Evolutionary conservation across 345 rosid species (phyloP), one percentile per base, ranked within the genome.

Genomic region (Odontarrhena argentea): DNA sequence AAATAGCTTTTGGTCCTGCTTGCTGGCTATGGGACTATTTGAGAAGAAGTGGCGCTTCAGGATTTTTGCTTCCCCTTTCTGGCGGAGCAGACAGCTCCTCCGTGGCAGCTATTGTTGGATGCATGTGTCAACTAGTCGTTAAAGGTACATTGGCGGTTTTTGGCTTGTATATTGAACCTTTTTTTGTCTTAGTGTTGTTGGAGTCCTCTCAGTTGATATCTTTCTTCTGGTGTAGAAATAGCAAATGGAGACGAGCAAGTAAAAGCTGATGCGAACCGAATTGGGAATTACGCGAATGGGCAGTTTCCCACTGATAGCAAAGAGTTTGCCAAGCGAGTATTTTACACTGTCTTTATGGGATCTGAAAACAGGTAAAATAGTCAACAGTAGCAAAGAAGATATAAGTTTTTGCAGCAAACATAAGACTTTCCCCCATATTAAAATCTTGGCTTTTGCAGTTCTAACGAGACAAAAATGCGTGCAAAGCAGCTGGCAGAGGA

Each of bases 1-100:
- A 94, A 77, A 91, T 88, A 78, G 93, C 96, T 36, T 87, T 81
- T 75, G 99, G 99, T 24, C 93, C 99, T 24, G 91, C 91, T 68
- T 91, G 93, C 78, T 94, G 99, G 99, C 81, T 94, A 28, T 94
- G 97, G 99, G 99, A 94, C 79, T 88, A 94, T 67, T 73, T 94
- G 78, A 82, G 99, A 82, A 83, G 97, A 87, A 94, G 96, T 70
- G 96, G 92, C 49, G 96, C 99, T 67, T 91, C 96, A 43, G 99
- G 99, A 24, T 94, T 91, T 81, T 78, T 94, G 83, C 96, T 94
- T 74, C 97, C 99, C 9, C 96, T 91, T 58, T 94, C 99, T 77
- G 99, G 99, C 34, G 96, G 93, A 10, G 97, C 96, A 60, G 96
- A 91, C 64, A 91, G 99, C 80, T 94, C 99, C 43, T 81, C 92